Evolutionary conservation across 495 filamentous ascomycete species (phyloP).

Genomic region (Letharia columbiana): DNA sequence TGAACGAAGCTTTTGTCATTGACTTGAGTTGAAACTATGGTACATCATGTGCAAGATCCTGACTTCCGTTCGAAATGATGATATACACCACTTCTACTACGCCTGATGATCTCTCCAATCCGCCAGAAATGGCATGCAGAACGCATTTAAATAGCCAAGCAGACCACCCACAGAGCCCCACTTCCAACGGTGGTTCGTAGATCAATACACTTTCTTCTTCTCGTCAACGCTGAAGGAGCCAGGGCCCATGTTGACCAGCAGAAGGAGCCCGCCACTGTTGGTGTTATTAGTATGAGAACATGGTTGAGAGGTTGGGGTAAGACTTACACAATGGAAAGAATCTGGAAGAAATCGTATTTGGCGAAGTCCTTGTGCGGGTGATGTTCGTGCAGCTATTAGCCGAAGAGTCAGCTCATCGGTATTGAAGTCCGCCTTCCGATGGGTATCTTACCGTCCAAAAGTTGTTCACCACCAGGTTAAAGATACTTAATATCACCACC

Average conservation of each 20-base stretch:
- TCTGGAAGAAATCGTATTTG: conserved; percentile 99
- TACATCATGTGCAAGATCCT: conserved; percentile 18
- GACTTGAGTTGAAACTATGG: conserved; percentile 5
- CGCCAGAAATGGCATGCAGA: conserved; percentile 10
- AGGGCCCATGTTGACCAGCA: conserved; percentile 96
- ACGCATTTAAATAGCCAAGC: not conserved
- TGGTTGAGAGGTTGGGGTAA: not conserved
- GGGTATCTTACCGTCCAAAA: conserved; percentile 86
- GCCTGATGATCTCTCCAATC: conserved; percentile 7
- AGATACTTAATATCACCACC: conserved; percentile 88
- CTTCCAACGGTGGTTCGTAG: not conserved
- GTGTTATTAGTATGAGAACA: conserved; percentile 6
- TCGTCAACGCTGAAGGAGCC: conserved; percentile 97
- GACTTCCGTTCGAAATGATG: conserved; percentile 1
- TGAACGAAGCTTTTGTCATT: conserved; percentile 8
- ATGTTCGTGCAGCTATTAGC: conserved; percentile 77
- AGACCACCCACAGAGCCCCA: not conserved
- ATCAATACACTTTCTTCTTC: conserved; percentile 99
- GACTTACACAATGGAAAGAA: conserved; percentile 90
- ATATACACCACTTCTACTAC: not conserved
- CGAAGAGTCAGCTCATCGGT: conserved; percentile 14
- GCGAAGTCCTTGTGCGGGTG: conserved; percentile 99
- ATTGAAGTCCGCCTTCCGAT: not conserved
- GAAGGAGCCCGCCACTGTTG: conserved; percentile 71
- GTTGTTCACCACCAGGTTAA: conserved; percentile 97